Evolutionary conservation across 805 yeast genomes (phyloP).

Genomic region (Cyberlindnera bimundalis): DNA sequence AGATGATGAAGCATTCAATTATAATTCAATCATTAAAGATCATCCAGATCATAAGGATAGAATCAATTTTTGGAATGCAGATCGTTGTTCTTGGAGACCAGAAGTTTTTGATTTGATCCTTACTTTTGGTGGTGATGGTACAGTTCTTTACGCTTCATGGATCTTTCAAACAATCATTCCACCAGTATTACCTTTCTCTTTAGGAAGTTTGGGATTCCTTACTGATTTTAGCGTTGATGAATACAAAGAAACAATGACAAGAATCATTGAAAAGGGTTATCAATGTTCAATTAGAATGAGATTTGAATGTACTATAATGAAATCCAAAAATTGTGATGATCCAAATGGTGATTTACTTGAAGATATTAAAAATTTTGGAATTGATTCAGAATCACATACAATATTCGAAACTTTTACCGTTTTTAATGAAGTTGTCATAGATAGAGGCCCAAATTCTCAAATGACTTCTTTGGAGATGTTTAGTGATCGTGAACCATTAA

Average conservation of each 20-base stretch:
- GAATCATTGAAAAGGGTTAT: slow-evolving; percentile 41
- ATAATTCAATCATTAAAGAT: slow-evolving; percentile 7
- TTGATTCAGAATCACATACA: slow-evolving; percentile 29
- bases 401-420: slow-evolving; percentile 35
- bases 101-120: slow-evolving; percentile 52
- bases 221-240: slow-evolving; percentile 49
- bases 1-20: slow-evolving; percentile 10
- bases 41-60: slow-evolving; percentile 12
- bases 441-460: slow-evolving; percentile 49
- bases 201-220: slow-evolving; percentile 65
- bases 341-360: slow-evolving; percentile 19
- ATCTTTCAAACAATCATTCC: slow-evolving; percentile 58
- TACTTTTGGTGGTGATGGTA: slow-evolving; percentile 73
- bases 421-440: slow-evolving; percentile 50
- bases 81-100: slow-evolving; percentile 25
- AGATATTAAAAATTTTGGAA: slow-evolving; percentile 26
- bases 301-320: slow-evolving; percentile 47
- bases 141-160: slow-evolving; percentile 61
- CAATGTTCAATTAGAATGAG: slow-evolving; percentile 47
- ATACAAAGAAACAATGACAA: slow-evolving; percentile 33
- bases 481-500: slow-evolving; percentile 46
- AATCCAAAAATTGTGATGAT: slow-evolving; percentile 21
- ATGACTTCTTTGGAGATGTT: slow-evolving; percentile 50
- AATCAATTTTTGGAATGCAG: slow-evolving; percentile 26
- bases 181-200: slow-evolving; percentile 60